Evolutionary conservation across 768 basidiomycete genomes (phyloP).

Genomic region (Boletus fagicola): DNA sequence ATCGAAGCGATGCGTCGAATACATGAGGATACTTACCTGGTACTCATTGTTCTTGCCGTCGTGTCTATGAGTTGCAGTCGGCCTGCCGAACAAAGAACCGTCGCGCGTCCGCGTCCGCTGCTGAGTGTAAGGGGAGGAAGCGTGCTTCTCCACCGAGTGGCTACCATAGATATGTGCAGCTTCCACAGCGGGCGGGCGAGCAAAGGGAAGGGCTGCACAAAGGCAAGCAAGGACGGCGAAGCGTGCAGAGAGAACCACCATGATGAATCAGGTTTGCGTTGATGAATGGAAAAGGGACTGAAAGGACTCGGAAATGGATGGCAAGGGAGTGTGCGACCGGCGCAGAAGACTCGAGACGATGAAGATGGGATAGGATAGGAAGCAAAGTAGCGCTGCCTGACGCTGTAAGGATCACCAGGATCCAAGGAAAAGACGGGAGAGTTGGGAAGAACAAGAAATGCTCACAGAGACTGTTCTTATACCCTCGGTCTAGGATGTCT

Average conservation of each 20-base stretch:
- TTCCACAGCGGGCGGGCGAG: slow-evolving; percentile 31
- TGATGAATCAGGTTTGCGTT: slow-evolving; percentile 28
- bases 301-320: slow-evolving; percentile 13
- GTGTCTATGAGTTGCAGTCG: neutral
- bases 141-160: slow-evolving; percentile 9
- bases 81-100: neutral
- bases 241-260: slow-evolving; percentile 50
- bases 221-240: slow-evolving; percentile 48
- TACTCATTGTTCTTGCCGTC: slow-evolving; percentile 1
- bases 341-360: slow-evolving; percentile 24
- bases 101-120: neutral
- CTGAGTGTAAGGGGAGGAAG: neutral
- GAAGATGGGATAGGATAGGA: slow-evolving; percentile 13
- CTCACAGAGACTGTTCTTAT: slow-evolving; percentile 20
- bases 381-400: slow-evolving; percentile 16
- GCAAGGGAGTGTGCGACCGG: slow-evolving; percentile 23
- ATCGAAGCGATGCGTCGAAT: neutral
- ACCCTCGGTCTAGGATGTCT: slow-evolving; percentile 17
- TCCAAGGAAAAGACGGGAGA: slow-evolving; percentile 39
- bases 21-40: slow-evolving; percentile 1
- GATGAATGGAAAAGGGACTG: slow-evolving; percentile 9
- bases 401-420: slow-evolving; percentile 52
- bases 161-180: slow-evolving; percentile 39
- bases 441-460: slow-evolving; percentile 32
- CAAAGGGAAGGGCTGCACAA: slow-evolving; percentile 42